Base-by-base conservation (phyloP, 2,329 filamentous ascomycete genomes). In the Ustulina deusta region DNA sequence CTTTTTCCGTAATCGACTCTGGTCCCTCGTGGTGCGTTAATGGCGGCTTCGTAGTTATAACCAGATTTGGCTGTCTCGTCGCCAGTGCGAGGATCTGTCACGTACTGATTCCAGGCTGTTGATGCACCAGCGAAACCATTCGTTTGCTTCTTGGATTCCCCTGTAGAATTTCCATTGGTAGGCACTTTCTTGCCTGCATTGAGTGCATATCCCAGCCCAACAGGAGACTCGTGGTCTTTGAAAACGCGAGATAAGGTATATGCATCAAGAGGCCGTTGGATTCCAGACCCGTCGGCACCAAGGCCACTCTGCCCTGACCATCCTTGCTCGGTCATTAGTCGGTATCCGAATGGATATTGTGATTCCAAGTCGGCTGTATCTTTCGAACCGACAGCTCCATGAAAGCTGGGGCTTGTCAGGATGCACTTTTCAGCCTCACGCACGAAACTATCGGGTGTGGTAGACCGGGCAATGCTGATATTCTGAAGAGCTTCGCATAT, bases 221-320 rank as follows among this genome's bases (percentile, higher is more conserved):
- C 1, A 7, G 44, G 13, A 52, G 55, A 44, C n/a, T 52, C 42
- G 1, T n/a, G 34, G 5, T 42, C 15, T 27, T n/a, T 34, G n/a
- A 55, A 44, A 20, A 0, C 3, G 32, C 10, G 20, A 1, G 58
- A 32, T 11, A 58, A 10, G 1, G 13, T 20, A 34, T 55, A 1
- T 27, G 52, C 46, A 38, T 68, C 62, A 22, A 68, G 61, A 15
- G 66, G 66, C 22, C 44, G 22, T 40, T 32, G 66, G 10, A 68
- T 68, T 48, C 66, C 66, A 22, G 44, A 56, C 11, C 62, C 62
- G 32, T 68, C 36, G 36, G 57, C 57, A n/a, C 66, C 66, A 15
- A 68, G 66, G n/a, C 66, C 66, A 9, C n/a, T 48, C 32, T 25
- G 13, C 22, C 15, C 17, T 5, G 36, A 40, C 62, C 62, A 68